Conservation (phyloP, 257 asterid species). For the Jacaranda copaia region DNA sequence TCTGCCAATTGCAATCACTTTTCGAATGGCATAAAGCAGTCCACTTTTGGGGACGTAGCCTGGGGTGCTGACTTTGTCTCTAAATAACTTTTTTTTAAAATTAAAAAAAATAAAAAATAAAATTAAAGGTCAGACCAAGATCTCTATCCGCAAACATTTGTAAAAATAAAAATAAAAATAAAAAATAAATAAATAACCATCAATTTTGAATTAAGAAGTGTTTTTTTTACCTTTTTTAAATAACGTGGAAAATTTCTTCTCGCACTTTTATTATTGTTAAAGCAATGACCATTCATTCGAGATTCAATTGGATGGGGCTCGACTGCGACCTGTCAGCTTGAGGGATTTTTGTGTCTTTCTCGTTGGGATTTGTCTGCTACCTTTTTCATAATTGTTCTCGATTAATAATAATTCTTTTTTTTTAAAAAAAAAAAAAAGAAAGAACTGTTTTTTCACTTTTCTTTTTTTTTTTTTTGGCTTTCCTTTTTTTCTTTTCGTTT, state of each 20-base stretch:
- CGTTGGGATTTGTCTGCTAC: constrained; percentile 36
- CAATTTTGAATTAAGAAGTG: background rate
- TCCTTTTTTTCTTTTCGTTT: too few relatives aligned
- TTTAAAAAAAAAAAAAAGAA: background rate
- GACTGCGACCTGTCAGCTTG: constrained; percentile 40
- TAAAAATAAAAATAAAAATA: background rate
- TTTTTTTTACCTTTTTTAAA: background rate
- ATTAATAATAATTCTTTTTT: background rate
- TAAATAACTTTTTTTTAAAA: background rate
- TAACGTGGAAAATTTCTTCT: too few relatives aligned
- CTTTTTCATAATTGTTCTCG: constrained; percentile 25
- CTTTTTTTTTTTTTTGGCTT: too few relatives aligned
- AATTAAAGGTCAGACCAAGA: background rate
- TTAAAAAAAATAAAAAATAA: background rate
- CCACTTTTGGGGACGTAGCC: constrained; percentile 25
- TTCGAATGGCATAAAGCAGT: constrained; percentile 36
- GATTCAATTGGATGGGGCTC: constrained; percentile 29
- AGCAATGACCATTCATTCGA: constrained; percentile 31
- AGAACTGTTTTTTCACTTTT: background rate
- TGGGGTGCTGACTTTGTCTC: constrained; percentile 14
- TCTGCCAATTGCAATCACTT: constrained; percentile 28
- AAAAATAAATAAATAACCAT: too few relatives aligned
- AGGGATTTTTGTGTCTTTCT: constrained; percentile 29
- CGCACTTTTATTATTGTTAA: background rate
- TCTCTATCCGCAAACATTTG: background rate